phyloP scores from a whole-genome alignment of 2,329 filamentous ascomycete species.

The Lasiodiplodia sp. region DNA sequence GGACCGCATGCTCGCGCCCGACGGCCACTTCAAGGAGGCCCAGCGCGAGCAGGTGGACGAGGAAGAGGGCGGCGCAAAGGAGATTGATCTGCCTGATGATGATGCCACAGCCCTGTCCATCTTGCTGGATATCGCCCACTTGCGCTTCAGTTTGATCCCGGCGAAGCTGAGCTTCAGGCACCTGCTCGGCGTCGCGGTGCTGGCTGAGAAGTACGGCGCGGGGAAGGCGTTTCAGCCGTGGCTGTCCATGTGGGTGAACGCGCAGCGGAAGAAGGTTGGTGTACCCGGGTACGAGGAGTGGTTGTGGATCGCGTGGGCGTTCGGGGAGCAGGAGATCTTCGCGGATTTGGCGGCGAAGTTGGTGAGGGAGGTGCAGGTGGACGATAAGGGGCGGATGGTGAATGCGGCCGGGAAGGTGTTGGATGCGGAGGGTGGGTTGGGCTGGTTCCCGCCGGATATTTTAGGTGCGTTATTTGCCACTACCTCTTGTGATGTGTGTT shows the following conservation, averaged over 20 bases:
- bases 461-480: background rate
- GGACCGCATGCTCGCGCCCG: slow-evolving; percentile 34
- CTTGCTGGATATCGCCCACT: slow-evolving; percentile 45
- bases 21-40: slow-evolving; percentile 28
- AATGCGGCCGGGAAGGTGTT: background rate
- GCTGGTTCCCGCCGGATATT: slow-evolving; percentile 3
- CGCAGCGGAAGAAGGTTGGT: slow-evolving; percentile 29
- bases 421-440: background rate
- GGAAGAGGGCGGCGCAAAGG: slow-evolving; percentile 31
- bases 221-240: slow-evolving; percentile 42
- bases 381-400: background rate
- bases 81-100: slow-evolving; percentile 42
- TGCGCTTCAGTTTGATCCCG: slow-evolving; percentile 38
- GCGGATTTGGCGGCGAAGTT: slow-evolving; percentile 33
- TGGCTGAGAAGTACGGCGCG: slow-evolving; percentile 40
- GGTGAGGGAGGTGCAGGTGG: background rate
- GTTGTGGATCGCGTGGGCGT: slow-evolving; percentile 40
- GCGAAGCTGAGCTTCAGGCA: slow-evolving; percentile 35
- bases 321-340: slow-evolving; percentile 37
- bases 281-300: slow-evolving; percentile 36
- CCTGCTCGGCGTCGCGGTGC: slow-evolving; percentile 39
- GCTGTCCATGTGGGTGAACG: slow-evolving; percentile 33
- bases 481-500: background rate
- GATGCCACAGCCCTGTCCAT: slow-evolving; percentile 41
- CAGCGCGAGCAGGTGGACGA: background rate